Conservation (phyloP, 2,329 filamentous ascomycete species). For the Curvularia spicifera region DNA sequence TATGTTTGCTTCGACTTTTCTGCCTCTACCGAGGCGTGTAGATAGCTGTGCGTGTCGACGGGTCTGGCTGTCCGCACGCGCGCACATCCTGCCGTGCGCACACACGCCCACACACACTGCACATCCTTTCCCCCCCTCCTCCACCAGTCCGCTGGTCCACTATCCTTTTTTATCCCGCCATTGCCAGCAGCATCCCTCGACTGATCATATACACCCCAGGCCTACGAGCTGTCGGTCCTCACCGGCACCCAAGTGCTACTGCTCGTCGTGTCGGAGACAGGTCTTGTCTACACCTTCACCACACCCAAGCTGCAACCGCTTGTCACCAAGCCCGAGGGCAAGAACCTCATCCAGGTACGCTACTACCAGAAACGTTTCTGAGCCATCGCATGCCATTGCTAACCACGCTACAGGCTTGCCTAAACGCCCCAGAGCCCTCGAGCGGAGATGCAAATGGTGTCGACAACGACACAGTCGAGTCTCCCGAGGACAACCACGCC, state of each 20-base stretch:
- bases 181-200: conserved; percentile 15
- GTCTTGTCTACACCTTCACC: conserved; percentile 96
- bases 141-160: conserved; percentile 10
- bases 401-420: conserved; percentile 73
- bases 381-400: conserved; percentile 35
- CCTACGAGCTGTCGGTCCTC: conserved; percentile 95
- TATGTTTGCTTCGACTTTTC: conserved; percentile 49
- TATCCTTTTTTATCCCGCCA: not conserved
- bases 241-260: conserved; percentile 97
- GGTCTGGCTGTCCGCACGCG: conserved; percentile 14
- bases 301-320: conserved; percentile 98
- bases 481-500: conserved; percentile 85
- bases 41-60: not conserved
- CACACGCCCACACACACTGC: too few species aligned
- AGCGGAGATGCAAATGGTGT: conserved; percentile 72
- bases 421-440: conserved; percentile 92
- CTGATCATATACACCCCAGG: conserved; percentile 60
- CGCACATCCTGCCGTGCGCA: not conserved
- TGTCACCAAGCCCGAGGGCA: conserved; percentile 97
- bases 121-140: not conserved
- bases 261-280: conserved; percentile 95
- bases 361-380: not conserved
- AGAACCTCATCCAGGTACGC: conserved; percentile 96
- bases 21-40: too few species aligned
- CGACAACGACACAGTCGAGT: conserved; percentile 70